A percentile compares a stretch with the other conserved stretches of the same genome.
These are phyloP conservation scores for Artomyces pyxidatus DNA, from an alignment of 768 basidiomycete species.

Conservation along the genomic window DNA sequence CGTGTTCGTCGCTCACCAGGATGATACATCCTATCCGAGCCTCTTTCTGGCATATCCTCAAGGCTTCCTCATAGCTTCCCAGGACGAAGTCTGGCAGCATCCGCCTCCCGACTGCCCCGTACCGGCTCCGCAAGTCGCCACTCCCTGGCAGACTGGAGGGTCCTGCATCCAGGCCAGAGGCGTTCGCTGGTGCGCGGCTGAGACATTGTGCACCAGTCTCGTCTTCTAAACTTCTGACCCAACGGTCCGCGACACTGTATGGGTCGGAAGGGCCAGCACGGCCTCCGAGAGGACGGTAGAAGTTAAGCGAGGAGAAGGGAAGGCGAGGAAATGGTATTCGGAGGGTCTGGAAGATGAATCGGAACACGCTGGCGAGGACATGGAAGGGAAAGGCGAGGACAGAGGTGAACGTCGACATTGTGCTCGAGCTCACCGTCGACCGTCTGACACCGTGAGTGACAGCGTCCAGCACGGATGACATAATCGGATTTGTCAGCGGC, in stretches of 20 bases:
- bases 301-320: constrained; percentile 40
- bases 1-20: constrained; percentile 84
- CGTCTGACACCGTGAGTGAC: too few relatives aligned
- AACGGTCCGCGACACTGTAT: constrained; percentile 57
- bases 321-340: constrained; percentile 53
- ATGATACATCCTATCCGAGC: constrained; percentile 70
- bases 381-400: constrained; percentile 54
- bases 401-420: constrained; percentile 15
- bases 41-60: constrained; percentile 64
- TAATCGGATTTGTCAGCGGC: too few relatives aligned
- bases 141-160: constrained; percentile 34
- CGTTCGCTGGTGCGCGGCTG: constrained; percentile 29
- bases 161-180: constrained; percentile 25
- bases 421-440: too few relatives aligned
- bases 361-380: constrained; percentile 49
- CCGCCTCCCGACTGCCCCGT: constrained; percentile 30
- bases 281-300: constrained; percentile 33
- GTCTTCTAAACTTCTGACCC: constrained; percentile 77
- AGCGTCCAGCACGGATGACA: background rate
- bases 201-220: constrained; percentile 71
- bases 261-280: constrained; percentile 32
- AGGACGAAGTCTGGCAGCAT: constrained; percentile 74
- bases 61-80: constrained; percentile 74
- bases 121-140: constrained; percentile 19
- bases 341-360: constrained; percentile 58